Evolutionary conservation across 805 yeast genomes (phyloP).

Genomic region (Hanseniaspora occidentalis): DNA sequence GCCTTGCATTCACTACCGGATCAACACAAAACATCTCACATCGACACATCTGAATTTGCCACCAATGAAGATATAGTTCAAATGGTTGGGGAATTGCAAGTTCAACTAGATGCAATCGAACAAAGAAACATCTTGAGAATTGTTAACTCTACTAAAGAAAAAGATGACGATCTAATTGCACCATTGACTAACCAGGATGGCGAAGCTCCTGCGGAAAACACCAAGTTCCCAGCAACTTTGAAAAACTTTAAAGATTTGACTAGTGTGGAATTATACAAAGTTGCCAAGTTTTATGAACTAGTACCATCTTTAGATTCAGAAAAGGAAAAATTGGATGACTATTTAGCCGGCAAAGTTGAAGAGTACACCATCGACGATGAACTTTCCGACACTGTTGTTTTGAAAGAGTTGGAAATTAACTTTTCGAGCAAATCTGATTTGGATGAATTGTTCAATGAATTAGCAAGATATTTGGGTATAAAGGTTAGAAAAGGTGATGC

Average conservation of each 20-base stretch:
- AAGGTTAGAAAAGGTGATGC: slow-evolving; percentile 37
- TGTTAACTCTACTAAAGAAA: slow-evolving; percentile 41
- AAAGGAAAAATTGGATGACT: slow-evolving; percentile 37
- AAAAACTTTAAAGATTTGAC: slow-evolving; percentile 37
- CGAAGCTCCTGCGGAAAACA: slow-evolving; percentile 39
- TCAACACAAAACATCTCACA: slow-evolving; percentile 5
- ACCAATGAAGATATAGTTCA: slow-evolving; percentile 79
- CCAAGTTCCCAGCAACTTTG: slow-evolving; percentile 45
- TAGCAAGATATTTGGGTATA: slow-evolving; percentile 61
- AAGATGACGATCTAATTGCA: slow-evolving; percentile 36
- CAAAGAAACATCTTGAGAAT: slow-evolving; percentile 64
- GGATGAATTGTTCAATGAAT: slow-evolving; percentile 43
- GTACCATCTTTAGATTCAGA: slow-evolving; percentile 52
- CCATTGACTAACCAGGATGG: slow-evolving; percentile 76
- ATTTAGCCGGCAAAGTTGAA: slow-evolving; percentile 37
- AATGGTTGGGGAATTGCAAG: slow-evolving; percentile 80
- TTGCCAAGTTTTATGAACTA: slow-evolving; percentile 66
- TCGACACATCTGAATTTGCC: slow-evolving; percentile 46
- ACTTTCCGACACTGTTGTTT: slow-evolving; percentile 19
- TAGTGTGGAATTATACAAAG: slow-evolving; percentile 34
- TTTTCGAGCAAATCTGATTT: slow-evolving; percentile 32
- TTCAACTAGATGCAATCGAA: slow-evolving; percentile 70
- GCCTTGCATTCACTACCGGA: slow-evolving; percentile 19
- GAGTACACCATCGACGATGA: slow-evolving; percentile 25
- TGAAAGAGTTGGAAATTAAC: slow-evolving; percentile 18